These are phyloP conservation scores for Ogataea zsoltii DNA, from an alignment of 805 yeast genomes.

Conservation along the genomic window DNA sequence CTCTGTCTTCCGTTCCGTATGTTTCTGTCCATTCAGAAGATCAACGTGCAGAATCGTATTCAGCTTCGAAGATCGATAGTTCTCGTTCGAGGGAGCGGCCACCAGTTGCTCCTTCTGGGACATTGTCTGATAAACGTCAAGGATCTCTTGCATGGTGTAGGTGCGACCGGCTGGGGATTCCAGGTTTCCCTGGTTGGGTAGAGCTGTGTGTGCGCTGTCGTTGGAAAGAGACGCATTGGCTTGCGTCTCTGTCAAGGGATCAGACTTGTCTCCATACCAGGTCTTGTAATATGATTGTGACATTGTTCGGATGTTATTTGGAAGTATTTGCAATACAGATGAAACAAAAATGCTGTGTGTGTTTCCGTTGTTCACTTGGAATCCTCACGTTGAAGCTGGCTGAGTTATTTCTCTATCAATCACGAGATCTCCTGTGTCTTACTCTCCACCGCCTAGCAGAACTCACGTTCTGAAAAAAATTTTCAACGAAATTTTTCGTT, in stretches of 20 bases:
- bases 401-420: not conserved
- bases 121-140: conserved; percentile 50
- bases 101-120: conserved; percentile 31
- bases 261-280: conserved; percentile 21
- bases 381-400: too few species aligned
- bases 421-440: not conserved
- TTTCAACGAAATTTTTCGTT: conserved; percentile 8
- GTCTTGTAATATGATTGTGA: conserved; percentile 36
- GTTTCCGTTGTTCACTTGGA: too few species aligned
- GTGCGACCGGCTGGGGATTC: conserved; percentile 15
- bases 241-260: conserved; percentile 1
- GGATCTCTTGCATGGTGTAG: conserved; percentile 53
- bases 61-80: conserved; percentile 33
- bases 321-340: too few species aligned
- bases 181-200: not conserved
- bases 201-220: not conserved
- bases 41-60: conserved; percentile 18
- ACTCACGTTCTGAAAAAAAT: conserved; percentile 6
- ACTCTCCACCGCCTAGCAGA: conserved; percentile 2
- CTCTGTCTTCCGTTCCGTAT: conserved; percentile 12
- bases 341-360: too few species aligned
- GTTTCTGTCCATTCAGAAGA: conserved; percentile 25
- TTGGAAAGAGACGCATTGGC: conserved; percentile 1
- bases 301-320: conserved; percentile 18
- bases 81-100: conserved; percentile 26